Evolutionary conservation across 1,284 basidiomycete genomes (phyloP).

Genomic region (Xerocomus minutiporus): DNA sequence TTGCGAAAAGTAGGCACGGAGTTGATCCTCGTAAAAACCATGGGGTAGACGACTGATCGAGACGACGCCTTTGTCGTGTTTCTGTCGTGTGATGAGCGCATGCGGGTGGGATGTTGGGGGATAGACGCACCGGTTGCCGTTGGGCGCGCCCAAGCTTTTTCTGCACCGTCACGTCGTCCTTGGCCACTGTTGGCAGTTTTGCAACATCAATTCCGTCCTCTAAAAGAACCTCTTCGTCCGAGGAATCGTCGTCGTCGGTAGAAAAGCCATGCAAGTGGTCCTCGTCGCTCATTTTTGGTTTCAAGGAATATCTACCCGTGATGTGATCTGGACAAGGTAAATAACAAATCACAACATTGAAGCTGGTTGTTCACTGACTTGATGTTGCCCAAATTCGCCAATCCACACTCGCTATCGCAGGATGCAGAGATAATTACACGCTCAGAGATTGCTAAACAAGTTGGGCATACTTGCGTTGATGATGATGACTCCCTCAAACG

Average conservation of each 20-base stretch:
- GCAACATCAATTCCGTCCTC: conserved; percentile 61
- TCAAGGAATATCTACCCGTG: not conserved
- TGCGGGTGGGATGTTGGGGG: not conserved
- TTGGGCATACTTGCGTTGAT: not conserved
- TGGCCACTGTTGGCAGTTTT: conserved; percentile 77
- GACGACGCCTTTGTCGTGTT: conserved; percentile 80
- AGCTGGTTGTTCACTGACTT: not conserved
- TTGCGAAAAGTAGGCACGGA: conserved; percentile 90
- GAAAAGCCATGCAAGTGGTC: conserved; percentile 68
- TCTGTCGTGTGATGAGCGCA: conserved; percentile 30
- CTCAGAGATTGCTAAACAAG: conserved; percentile 17
- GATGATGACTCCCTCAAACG: conserved; percentile 18
- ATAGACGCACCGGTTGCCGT: conserved; percentile 63
- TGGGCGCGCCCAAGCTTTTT: conserved; percentile 81
- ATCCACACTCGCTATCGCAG: conserved; percentile 24
- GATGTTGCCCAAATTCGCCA: conserved; percentile 30
- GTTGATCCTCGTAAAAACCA: conserved; percentile 95
- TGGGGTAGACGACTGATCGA: conserved; percentile 92
- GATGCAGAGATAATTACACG: conserved; percentile 27
- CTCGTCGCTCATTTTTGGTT: conserved; percentile 32
- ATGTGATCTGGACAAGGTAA: not conserved
- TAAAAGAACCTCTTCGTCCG: conserved; percentile 69
- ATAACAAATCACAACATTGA: conserved; percentile 29
- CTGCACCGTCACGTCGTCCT: conserved; percentile 78
- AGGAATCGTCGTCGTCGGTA: conserved; percentile 76